Evolutionary conservation across 2,329 filamentous ascomycete genomes (phyloP), one percentile per base, ranked within the genome.

Genomic region (Xylariaceae sp.): DNA sequence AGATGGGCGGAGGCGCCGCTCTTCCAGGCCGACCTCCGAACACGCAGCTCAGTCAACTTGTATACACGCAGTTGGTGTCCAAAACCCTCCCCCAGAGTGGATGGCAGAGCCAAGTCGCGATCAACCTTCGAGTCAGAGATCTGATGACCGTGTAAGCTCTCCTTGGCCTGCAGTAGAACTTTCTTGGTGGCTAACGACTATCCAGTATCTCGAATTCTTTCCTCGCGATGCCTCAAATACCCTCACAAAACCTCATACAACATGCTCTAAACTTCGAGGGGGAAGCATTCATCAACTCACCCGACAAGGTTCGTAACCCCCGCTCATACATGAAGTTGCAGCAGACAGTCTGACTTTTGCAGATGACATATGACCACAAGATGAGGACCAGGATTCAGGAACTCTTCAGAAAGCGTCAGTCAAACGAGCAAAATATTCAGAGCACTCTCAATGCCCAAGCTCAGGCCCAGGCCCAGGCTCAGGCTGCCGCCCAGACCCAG

Each of bases 311-410:
- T 55, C 38, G 58, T 39, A n/a, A 31, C n/a, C n/a, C n/a, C n/a
- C n/a, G n/a, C n/a, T n/a, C n/a, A n/a, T n/a, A n/a, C n/a, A n/a
- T n/a, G n/a, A n/a, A n/a, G n/a, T n/a, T n/a, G n/a, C n/a, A n/a
- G n/a, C n/a, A n/a, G n/a, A n/a, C n/a, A n/a, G n/a, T n/a, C n/a
- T n/a, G n/a, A n/a, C n/a, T n/a, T n/a, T n/a, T n/a, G 5, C 33
- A 77, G 72, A 56, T 60, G 33, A 54, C 52, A 0, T 77, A 77
- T 43, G 70, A 76, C 12, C 57, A 63, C 32, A 55, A 59, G 19
- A 65, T 77, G 51, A 47, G 47, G 2, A 50, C 44, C 9, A 72
- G 70, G 41, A 59, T 63, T 0, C 47, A 62, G 31, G 71, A 77
- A 5, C 61, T 74, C 28, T 65, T 65, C 37, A 61, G 61, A 37